A percentile compares a stretch with the other conserved stretches of the same genome.
These are phyloP conservation scores for Medicago ruthenica DNA, from an alignment of 306 rosid species.

Conservation along the genomic window DNA sequence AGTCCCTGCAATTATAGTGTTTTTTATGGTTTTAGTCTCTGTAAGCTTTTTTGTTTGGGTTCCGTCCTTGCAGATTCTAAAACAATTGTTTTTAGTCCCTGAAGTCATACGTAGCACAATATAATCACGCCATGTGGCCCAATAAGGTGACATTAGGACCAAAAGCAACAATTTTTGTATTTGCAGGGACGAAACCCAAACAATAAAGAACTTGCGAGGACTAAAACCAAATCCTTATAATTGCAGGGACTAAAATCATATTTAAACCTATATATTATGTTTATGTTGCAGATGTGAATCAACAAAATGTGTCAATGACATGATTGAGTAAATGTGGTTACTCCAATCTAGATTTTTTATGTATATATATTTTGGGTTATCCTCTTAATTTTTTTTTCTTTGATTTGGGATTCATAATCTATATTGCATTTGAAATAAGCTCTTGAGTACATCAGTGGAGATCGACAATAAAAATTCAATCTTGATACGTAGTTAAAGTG, in stretches of 20 bases:
- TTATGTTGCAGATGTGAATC: background rate
- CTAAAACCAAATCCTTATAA: too few relatives aligned
- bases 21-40: background rate
- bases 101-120: too few relatives aligned
- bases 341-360: background rate
- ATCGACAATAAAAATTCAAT: background rate
- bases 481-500: background rate
- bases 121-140: too few relatives aligned
- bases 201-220: background rate
- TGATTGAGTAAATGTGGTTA: background rate
- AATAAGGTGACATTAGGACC: too few relatives aligned
- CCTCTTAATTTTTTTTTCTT: too few relatives aligned
- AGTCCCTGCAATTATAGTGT: too few relatives aligned
- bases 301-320: background rate
- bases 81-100: too few relatives aligned
- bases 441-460: conserved; percentile 2
- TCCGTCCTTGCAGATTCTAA: background rate
- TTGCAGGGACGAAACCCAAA: too few relatives aligned
- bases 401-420: background rate
- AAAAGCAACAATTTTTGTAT: too few relatives aligned
- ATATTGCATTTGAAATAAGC: background rate
- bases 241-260: too few relatives aligned
- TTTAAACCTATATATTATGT: too few relatives aligned
- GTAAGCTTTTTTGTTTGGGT: background rate
- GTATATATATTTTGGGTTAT: too few relatives aligned